phyloP scores from a whole-genome alignment of 257 asterid species.

The Ehretia macrophylla region DNA sequence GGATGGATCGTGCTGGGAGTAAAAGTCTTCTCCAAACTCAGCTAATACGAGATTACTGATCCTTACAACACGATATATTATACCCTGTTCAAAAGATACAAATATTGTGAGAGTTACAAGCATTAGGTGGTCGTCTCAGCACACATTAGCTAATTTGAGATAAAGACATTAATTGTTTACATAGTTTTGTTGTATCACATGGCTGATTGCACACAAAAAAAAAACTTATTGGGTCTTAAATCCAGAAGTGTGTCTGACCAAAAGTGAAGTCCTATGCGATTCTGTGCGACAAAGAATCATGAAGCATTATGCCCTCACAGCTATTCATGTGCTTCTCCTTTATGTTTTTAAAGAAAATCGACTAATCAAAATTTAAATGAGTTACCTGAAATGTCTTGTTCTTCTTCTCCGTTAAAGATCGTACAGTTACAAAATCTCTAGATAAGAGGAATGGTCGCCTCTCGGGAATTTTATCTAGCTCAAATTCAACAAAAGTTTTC shows the following conservation, averaged over 20 bases:
- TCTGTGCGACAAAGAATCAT: too few relatives aligned
- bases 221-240: too few relatives aligned
- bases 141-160: too few relatives aligned
- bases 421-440: slow-evolving; percentile 17
- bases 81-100: background rate
- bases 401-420: slow-evolving; percentile 7
- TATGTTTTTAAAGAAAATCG: background rate
- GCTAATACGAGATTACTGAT: slow-evolving; percentile 5
- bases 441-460: slow-evolving; percentile 23
- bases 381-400: slow-evolving; percentile 19
- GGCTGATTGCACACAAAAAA: too few relatives aligned
- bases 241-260: too few relatives aligned
- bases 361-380: background rate
- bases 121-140: too few relatives aligned
- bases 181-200: too few relatives aligned
- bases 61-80: too few relatives aligned
- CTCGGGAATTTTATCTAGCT: slow-evolving; percentile 17
- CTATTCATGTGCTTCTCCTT: background rate
- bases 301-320: too few relatives aligned
- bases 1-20: slow-evolving; percentile 4
- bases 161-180: too few relatives aligned
- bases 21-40: slow-evolving; percentile 17
- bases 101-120: too few relatives aligned
- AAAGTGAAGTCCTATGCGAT: too few relatives aligned
- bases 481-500: slow-evolving; percentile 20